Evolutionary conservation across 768 basidiomycete genomes (phyloP).

Genomic region (Leccinum ochraceum): DNA sequence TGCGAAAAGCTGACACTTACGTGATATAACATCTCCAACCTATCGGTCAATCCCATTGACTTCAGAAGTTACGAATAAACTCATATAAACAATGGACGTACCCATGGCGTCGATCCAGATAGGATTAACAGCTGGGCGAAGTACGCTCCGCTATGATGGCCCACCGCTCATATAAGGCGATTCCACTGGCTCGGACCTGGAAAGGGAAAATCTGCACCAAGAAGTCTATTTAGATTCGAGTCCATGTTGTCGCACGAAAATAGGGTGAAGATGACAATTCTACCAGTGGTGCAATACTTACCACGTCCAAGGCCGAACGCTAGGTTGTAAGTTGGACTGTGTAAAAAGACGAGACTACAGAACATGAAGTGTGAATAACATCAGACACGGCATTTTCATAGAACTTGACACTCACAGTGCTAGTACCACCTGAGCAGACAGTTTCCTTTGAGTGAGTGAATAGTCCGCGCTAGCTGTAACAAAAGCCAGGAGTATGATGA

Average conservation of each 20-base stretch:
- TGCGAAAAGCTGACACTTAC: background rate
- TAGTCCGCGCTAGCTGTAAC: background rate
- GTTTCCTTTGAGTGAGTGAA: background rate
- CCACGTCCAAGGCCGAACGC: background rate
- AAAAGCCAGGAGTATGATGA: background rate
- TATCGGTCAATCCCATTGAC: background rate
- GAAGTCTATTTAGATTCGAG: background rate
- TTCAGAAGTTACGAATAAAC: background rate
- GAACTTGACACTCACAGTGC: background rate
- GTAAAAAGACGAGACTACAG: background rate
- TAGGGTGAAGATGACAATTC: background rate
- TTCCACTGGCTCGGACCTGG: background rate
- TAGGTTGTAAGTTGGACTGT: background rate
- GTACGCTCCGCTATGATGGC: background rate
- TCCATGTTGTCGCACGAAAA: background rate
- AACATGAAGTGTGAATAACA: background rate
- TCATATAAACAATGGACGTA: background rate
- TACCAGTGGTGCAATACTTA: background rate
- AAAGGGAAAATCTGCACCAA: background rate
- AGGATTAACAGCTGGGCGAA: background rate
- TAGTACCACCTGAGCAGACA: background rate
- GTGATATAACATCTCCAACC: background rate
- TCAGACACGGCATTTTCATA: background rate
- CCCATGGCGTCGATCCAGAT: background rate
- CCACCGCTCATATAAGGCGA: background rate